Conservation (phyloP, 2,329 filamentous ascomycete genomes). For the Apiospora hydei region DNA sequence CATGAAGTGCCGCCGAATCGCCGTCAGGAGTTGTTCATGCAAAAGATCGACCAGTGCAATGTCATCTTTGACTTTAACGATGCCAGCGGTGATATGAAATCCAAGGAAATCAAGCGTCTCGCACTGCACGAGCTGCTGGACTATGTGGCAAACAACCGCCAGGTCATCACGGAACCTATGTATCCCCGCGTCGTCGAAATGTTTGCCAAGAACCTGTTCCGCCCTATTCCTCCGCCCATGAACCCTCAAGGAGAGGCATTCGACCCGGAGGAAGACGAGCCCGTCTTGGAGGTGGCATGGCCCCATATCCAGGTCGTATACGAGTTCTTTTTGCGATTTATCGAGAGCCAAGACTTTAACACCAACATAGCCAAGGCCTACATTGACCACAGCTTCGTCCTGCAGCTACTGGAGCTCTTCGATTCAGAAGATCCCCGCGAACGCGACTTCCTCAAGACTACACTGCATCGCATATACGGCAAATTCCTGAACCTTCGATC, state of each 20-base stretch:
- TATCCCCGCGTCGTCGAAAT: constrained; percentile 98
- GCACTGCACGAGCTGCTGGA: constrained; percentile 95
- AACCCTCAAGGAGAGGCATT: constrained; percentile 98
- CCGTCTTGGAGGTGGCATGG: constrained; percentile 97
- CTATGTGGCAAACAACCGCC: constrained; percentile 97
- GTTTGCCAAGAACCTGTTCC: constrained; percentile 98
- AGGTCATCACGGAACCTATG: constrained; percentile 99
- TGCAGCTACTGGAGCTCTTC: constrained; percentile 96
- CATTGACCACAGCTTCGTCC: constrained; percentile 97
- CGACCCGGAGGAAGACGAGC: constrained; percentile 97
- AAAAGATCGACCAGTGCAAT: constrained; percentile 99
- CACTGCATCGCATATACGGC: constrained; percentile 95
- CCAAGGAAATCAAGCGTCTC: constrained; percentile 98
- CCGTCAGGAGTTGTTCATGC: constrained; percentile 97
- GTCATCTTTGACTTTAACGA: constrained; percentile 99
- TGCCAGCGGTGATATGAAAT: constrained; percentile 98
- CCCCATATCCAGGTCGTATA: constrained; percentile 99
- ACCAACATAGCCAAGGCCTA: constrained; percentile 99
- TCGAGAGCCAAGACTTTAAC: constrained; percentile 99
- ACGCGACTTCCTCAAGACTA: constrained; percentile 97
- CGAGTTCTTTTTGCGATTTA: constrained; percentile 98
- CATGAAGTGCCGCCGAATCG: constrained; percentile 96
- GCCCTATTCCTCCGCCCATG: constrained; percentile 94
- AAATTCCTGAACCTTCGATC: constrained; percentile 98
- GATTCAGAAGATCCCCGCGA: constrained; percentile 98